Evolutionary conservation across 2,329 filamentous ascomycete genomes (phyloP), one percentile per base, ranked within the genome.

Genomic region (Aspergillus chevalieri): DNA sequence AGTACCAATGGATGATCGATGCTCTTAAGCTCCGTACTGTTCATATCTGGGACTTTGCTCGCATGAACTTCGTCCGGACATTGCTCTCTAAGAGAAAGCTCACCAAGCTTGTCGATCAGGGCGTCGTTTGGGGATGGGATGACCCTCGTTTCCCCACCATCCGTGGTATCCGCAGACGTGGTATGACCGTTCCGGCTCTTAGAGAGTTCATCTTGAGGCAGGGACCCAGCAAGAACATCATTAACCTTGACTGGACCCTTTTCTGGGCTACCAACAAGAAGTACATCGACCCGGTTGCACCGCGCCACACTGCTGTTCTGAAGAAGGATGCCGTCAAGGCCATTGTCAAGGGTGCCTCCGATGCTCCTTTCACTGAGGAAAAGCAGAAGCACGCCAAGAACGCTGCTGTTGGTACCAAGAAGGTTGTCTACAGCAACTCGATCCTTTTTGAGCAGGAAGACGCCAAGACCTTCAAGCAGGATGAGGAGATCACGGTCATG

Each of bases 401-500:
- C 75, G 78, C 85, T 42, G 81, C 84, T 1, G 77, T 96, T 6
- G 92, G 92, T 52, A 84, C 76, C 60, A 96, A 96, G 80, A 87
- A 89, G 73, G 88, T 95, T 4, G 78, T 82, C 22, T 94, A 85
- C 68, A 87, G 86, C 65, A 79, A 80, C 50, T 79, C 84, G 54
- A 77, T 96, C 57, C 75, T 93, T 52, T 75, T 97, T 47, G 92
- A 96, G 66, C 92, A 96, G 71, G 86, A 79, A 43, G 92, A 97
- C 62, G 89, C 86, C 53, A 85, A 85, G 67, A 80, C 80, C 22
- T 94, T 96, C 73, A 86, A 83, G 60, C 78, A 86, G 52, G 84
- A 86, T 64, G 92, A 97, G 74, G 91, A 96, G 70, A 88, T 97
- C 62, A 96, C 92, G 0, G 78, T 96, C 39, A 96, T 96, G 92